Conservation (phyloP, 2,329 filamentous ascomycete species). For the Zalaria sp. region DNA sequence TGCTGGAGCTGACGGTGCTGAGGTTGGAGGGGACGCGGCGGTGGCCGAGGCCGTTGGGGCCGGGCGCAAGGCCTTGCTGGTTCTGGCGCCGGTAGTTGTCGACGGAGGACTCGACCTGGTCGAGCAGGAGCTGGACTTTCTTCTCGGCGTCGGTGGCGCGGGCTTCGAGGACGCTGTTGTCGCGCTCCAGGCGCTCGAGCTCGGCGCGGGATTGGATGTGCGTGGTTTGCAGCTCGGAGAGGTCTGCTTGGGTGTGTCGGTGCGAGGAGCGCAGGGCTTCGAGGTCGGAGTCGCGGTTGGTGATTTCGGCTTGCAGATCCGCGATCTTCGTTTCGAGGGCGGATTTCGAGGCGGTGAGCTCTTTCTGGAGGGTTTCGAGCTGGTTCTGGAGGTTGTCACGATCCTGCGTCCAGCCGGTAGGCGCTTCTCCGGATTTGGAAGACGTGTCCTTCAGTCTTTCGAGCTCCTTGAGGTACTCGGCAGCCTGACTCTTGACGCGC, state of each 20-base stretch:
- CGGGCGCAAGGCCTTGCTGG: slow-evolving; percentile 13
- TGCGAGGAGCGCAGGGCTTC: slow-evolving; percentile 46
- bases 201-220: slow-evolving; percentile 43
- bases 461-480: slow-evolving; percentile 70
- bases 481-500: slow-evolving; percentile 79
- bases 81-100: slow-evolving; percentile 77
- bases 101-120: slow-evolving; percentile 87
- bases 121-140: slow-evolving; percentile 81
- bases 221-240: slow-evolving; percentile 36
- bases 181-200: slow-evolving; percentile 66
- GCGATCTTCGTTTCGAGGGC: slow-evolving; percentile 60
- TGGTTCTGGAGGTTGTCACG: slow-evolving; percentile 52
- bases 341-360: slow-evolving; percentile 50
- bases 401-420: slow-evolving; percentile 60
- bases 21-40: slow-evolving; percentile 35
- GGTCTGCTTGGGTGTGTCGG: slow-evolving; percentile 23
- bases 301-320: slow-evolving; percentile 55
- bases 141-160: slow-evolving; percentile 82
- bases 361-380: slow-evolving; percentile 54
- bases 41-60: slow-evolving; percentile 28
- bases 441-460: slow-evolving; percentile 20
- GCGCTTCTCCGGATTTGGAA: slow-evolving; percentile 8
- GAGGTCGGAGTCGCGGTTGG: slow-evolving; percentile 51
- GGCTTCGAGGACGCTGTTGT: slow-evolving; percentile 68
- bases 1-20: slow-evolving; percentile 20